Base-by-base conservation (phyloP, 163 green algal species). In the Trebouxiophyceae sp. region DNA sequence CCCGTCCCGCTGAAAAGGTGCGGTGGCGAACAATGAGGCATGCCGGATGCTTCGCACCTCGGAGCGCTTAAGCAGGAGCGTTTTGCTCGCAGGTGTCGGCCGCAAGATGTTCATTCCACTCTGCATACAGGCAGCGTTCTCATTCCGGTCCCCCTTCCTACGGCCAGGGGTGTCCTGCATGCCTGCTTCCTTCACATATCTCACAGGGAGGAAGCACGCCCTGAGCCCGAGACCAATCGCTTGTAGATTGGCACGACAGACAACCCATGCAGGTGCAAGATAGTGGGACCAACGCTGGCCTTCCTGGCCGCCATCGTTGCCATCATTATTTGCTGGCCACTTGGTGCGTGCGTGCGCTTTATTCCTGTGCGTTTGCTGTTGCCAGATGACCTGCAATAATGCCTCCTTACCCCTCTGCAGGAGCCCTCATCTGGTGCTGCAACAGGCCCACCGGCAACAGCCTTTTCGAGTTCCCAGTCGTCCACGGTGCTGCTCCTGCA, bases 61-160 rank as follows among this genome's bases (percentile, higher is more conserved):
- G n/a, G n/a, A n/a, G n/a, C n/a, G n/a, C n/a, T n/a, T n/a, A n/a
- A n/a, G n/a, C n/a, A n/a, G n/a, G n/a, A n/a, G n/a, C n/a, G n/a
- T n/a, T n/a, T n/a, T n/a, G n/a, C n/a, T n/a, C n/a, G n/a, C n/a
- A n/a, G n/a, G n/a, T n/a, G n/a, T n/a, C n/a, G n/a, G n/a, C n/a
- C n/a, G n/a, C 39, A 50, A 50, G 39, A 50, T 50, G 39, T 50
- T 50, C 39, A 50, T 50, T 50, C 39, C 39, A 50, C 39, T 50
- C 16, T 50, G 39, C 39, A 50, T 50, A 50, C 39, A 50, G 39
- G 39, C 16, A 50, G 8, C 16, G 8, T n/a, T n/a, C n/a, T n/a
- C n/a, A n/a, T n/a, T n/a, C n/a, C n/a, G n/a, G n/a, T n/a, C n/a
- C n/a, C n/a, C n/a, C n/a, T n/a, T n/a, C n/a, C n/a, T n/a, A n/a